Evolutionary conservation across 164 flowering plant species (phyloP).

Genomic region (Brasenia schreberi): DNA sequence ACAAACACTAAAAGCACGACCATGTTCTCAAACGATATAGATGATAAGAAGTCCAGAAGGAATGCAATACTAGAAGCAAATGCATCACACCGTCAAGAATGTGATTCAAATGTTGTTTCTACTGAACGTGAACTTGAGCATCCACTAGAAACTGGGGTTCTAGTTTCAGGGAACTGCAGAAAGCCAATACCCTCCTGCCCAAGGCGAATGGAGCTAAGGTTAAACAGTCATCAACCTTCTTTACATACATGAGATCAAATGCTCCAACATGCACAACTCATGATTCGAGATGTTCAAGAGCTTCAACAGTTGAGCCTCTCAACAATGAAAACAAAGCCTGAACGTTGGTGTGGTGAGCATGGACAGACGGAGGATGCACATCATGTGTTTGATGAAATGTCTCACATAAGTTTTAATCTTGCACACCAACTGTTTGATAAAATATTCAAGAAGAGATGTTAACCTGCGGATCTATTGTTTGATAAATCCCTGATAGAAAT

Average conservation of each 20-base stretch:
- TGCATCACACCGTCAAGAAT: constrained; percentile 30
- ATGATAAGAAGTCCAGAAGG: constrained; percentile 48
- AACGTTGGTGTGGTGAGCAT: too few relatives aligned
- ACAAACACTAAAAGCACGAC: constrained; percentile 85
- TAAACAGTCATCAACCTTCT: constrained; percentile 92
- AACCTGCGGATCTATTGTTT: too few relatives aligned
- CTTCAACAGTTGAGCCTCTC: constrained; percentile 11
- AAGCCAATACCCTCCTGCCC: constrained; percentile 46
- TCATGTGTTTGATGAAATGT: too few relatives aligned
- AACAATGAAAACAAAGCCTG: constrained; percentile 21
- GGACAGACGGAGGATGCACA: too few relatives aligned
- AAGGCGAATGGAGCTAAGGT: constrained; percentile 67
- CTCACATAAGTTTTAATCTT: too few relatives aligned
- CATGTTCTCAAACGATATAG: constrained; percentile 92
- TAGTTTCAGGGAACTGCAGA: constrained; percentile 35
- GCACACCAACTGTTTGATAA: too few relatives aligned
- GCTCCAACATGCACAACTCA: constrained; percentile 15
- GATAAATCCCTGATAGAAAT: too few relatives aligned
- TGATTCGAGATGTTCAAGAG: constrained; percentile 13
- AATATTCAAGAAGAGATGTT: too few relatives aligned
- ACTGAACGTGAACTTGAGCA: constrained; percentile 16
- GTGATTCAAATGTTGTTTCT: constrained; percentile 29
- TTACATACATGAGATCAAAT: constrained; percentile 74
- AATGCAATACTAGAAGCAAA: constrained; percentile 40
- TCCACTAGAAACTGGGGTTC: constrained; percentile 23